Base-by-base conservation (phyloP, 1,139 yeast genomes). In the Kodamaea sp. region DNA sequence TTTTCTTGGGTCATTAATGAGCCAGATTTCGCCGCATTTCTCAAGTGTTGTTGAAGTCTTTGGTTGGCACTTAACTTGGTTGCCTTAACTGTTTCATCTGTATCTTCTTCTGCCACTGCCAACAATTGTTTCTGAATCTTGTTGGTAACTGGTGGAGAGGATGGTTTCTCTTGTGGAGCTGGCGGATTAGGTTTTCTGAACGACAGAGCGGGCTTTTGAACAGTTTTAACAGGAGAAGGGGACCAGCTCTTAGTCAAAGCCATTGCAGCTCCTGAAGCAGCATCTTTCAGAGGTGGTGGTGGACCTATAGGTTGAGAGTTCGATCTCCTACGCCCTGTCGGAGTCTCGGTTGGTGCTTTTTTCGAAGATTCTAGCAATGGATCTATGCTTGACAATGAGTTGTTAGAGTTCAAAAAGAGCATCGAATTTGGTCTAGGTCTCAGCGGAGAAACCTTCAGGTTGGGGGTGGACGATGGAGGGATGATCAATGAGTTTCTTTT, bases 21-120 rank as follows among this genome's bases (percentile, higher is more conserved):
- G 0, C 76, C 76, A 3, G 63, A 47, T 43, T 55, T 64, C 1
- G 74, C 63, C 1, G 71, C 75, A 38, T 63, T 61, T 31, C 62
- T 50, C 26, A 70, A 48, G 42, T 68, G 74, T 27, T 57, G 63
- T 41, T 68, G 73, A 20, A 70, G 57, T 35, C 73, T 47, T 41
- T 70, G 73, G 28, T 60, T 59, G 4, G 76, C 75, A 9, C 66
- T 59, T 16, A 67, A 44, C 32, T 44, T 48, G 7, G 33, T 14
- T 12, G 32, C 12, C 12, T 32, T 35, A 10, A 16, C 26, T 7
- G 38, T 18, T 9, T 39, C 44, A 7, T 44, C 48, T 3, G 22
- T 4, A 10, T 47, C 47, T 26, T 48, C 55, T 30, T 60, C 66
- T n/a, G 54, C 53, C 5, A 55, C 59, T 3, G 47, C 51, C 12